A percentile compares a stretch with the other conserved stretches of the same genome.
Evolutionary conservation across 192 early-diverging fungal species (phyloP).

Genomic region (Cetraspora pellucida): DNA sequence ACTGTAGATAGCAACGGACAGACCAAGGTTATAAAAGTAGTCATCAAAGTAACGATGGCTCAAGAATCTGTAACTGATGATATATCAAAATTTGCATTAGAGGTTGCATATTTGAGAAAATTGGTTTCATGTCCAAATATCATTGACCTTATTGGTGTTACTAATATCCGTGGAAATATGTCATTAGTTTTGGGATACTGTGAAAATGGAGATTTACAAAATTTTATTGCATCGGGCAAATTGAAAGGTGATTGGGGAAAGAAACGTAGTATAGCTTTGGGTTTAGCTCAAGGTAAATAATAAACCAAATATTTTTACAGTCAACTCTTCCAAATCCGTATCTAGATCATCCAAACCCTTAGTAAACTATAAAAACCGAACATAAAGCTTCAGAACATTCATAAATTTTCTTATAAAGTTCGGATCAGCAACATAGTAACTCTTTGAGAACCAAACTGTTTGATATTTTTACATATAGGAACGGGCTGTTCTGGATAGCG

Average conservation of each 20-base stretch:
- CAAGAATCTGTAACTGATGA: background rate
- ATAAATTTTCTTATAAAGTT: too few species aligned
- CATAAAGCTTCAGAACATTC: too few species aligned
- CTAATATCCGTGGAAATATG: conserved; percentile 2
- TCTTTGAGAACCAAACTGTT: too few species aligned
- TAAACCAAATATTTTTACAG: too few species aligned
- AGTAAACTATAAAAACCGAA: too few species aligned
- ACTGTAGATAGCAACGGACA: conserved; percentile 3
- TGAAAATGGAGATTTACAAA: conserved; percentile 24
- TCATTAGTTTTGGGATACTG: conserved; percentile 28
- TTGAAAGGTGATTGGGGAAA: conserved; percentile 34
- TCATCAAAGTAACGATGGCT: conserved; percentile 25
- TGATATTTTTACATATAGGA: too few species aligned
- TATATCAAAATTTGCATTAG: conserved; percentile 6
- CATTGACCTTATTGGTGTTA: conserved; percentile 27
- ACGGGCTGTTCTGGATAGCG: too few species aligned
- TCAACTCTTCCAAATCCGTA: too few species aligned
- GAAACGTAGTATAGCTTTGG: conserved; percentile 29
- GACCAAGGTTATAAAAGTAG: background rate
- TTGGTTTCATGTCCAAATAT: conserved; percentile 31
- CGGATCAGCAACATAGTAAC: too few species aligned
- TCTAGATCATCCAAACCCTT: too few species aligned
- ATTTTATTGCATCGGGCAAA: conserved; percentile 13
- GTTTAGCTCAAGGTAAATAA: conserved; percentile 22
- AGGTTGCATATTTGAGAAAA: conserved; percentile 28